These are phyloP conservation scores for Alternaria tenuissima DNA, from an alignment of 2,329 filamentous ascomycete genomes.

Conservation along the genomic window DNA sequence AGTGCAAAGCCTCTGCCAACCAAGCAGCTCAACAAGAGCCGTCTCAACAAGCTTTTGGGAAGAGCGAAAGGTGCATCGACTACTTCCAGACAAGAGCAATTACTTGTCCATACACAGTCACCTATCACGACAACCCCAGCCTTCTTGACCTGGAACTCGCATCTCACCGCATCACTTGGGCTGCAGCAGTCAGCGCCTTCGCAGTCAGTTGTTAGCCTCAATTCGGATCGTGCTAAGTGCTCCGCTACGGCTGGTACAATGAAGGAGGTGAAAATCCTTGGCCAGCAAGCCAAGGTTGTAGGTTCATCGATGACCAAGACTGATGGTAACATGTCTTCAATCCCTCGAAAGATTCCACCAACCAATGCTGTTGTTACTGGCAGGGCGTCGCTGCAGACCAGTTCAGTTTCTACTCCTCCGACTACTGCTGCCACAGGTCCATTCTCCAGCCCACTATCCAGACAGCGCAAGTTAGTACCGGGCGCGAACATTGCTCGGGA, in stretches of 20 bases:
- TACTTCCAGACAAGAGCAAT: background rate
- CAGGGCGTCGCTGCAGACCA: background rate
- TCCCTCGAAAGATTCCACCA: background rate
- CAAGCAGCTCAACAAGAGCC: slow-evolving; percentile 12
- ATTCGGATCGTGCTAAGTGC: background rate
- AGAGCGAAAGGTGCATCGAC: background rate
- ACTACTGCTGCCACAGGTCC: background rate
- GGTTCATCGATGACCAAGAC: background rate
- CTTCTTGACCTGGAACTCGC: background rate
- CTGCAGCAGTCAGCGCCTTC: background rate
- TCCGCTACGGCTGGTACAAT: background rate
- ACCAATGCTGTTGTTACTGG: background rate
- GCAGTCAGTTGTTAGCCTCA: background rate
- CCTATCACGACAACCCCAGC: background rate
- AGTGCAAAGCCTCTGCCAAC: background rate
- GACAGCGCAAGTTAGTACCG: background rate
- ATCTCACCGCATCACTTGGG: background rate
- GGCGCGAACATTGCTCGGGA: background rate
- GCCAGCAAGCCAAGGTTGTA: background rate
- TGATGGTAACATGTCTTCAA: background rate
- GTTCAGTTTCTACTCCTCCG: background rate
- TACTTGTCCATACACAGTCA: background rate
- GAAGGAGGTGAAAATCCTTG: background rate
- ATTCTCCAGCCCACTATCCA: background rate
- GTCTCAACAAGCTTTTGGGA: slow-evolving; percentile 10